Evolutionary conservation across 2,329 filamentous ascomycete genomes (phyloP), one percentile per base, ranked within the genome.

Genomic region (Hypoxylon sp.): DNA sequence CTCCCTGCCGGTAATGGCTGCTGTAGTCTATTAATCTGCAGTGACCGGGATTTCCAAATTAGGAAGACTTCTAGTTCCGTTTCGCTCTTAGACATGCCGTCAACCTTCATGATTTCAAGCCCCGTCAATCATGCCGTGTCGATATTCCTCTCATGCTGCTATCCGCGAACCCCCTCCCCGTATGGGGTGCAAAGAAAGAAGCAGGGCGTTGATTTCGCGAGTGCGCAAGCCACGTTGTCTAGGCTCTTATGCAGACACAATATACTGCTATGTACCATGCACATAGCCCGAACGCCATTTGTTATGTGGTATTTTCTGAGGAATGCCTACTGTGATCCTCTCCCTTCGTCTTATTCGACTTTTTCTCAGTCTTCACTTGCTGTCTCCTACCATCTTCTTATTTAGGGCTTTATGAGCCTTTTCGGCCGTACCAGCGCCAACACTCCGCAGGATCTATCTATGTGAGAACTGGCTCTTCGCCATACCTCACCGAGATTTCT

Each of bases 81-180:
- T 57, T 47, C 55, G 48, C 22, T 39, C 22, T 26, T 57, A 47
- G 47, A 58, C 48, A 54, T 47, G 44, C 61, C 48, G 24, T 61
- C 59, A 50, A 47, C 54, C 46, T 63, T 47, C 50, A 31, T 31
- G 50, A 51, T 35, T 35, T 51, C 13, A 14, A 58, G 54, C 55
- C 33, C 37, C 61, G 50, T 47, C 50, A 51, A 44, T 51, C 37
- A 63, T 64, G 51, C 44, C 55, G 54, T 65, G 50, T 56, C 47
- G 48, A 65, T 46, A 66, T 56, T 68, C 44, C 46, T 59, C 50
- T 39, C 22, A 68, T 71, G 71, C 65, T 56, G 62, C 68, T 66
- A 67, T 48, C 69, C 69, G 67, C 55, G 54, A 44, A 44, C 11
- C 42, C 47, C 33, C 59, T 22, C 37, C n/a, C 26, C 19, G 52